Evolutionary conservation across 169 alveolate species (phyloP).

Genomic region (Sarcocystis neurona): DNA sequence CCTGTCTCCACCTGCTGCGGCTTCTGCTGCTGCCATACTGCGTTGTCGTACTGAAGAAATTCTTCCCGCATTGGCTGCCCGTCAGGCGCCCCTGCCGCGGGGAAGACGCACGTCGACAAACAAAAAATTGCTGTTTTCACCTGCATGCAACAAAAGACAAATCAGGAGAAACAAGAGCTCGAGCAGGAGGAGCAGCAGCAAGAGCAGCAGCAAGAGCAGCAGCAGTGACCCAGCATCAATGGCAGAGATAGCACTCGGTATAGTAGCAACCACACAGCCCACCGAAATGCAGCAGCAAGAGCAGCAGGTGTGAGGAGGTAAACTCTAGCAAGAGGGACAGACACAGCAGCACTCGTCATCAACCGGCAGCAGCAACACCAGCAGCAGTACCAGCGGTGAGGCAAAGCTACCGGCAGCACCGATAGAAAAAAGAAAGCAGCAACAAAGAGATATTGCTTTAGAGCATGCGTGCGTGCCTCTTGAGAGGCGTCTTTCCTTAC

Average conservation of each 20-base stretch:
- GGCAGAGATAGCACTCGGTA: no score
- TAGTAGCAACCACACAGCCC: no score
- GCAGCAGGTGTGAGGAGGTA: no score
- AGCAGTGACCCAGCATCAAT: background rate
- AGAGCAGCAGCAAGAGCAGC: background rate
- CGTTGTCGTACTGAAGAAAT: slow-evolving; percentile 49
- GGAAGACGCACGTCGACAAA: slow-evolving; percentile 72
- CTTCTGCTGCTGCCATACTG: background rate
- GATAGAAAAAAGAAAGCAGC: no score
- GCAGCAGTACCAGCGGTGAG: no score
- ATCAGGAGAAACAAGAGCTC: background rate
- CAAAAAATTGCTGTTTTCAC: slow-evolving; percentile 65
- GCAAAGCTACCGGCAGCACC: no score
- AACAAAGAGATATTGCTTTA: no score
- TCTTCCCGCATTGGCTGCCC: slow-evolving; percentile 55
- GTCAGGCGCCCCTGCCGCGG: slow-evolving; percentile 40
- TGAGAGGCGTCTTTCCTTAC: slow-evolving; percentile 42
- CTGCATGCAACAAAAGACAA: slow-evolving; percentile 16
- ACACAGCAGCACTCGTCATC: no score
- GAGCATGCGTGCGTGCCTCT: no score
- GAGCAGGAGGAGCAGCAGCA: background rate
- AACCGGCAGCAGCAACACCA: no score
- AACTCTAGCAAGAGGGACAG: no score
- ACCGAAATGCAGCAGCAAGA: no score
- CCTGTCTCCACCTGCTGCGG: background rate